Conservation (phyloP, 2,329 filamentous ascomycete genomes). For the Bisporella sp. region DNA sequence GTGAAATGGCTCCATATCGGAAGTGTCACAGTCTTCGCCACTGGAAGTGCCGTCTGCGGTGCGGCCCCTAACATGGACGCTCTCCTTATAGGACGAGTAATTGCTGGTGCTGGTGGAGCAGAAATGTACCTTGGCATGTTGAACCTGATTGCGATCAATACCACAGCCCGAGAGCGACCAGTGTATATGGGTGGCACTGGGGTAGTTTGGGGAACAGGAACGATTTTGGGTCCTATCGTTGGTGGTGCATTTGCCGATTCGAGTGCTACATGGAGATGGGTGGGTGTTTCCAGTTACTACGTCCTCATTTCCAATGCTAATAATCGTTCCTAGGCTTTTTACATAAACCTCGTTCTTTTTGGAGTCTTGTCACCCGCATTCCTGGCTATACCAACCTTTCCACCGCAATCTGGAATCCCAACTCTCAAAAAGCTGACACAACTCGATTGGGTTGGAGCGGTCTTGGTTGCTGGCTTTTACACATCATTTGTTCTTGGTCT, state of each 20-base stretch:
- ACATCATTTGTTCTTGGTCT: slow-evolving; percentile 39
- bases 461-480: slow-evolving; percentile 36
- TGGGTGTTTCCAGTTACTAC: slow-evolving; percentile 26
- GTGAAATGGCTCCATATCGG: slow-evolving; percentile 17
- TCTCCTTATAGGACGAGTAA: slow-evolving; percentile 37
- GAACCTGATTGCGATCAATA: slow-evolving; percentile 25
- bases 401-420: slow-evolving; percentile 2
- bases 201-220: slow-evolving; percentile 31
- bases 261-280: slow-evolving; percentile 28
- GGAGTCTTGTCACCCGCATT: slow-evolving; percentile 1
- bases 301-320: slow-evolving; percentile 23
- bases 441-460: slow-evolving; percentile 39
- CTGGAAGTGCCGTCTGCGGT: slow-evolving; percentile 24
- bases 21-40: slow-evolving; percentile 13
- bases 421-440: neutral
- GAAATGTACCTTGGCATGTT: slow-evolving; percentile 35
- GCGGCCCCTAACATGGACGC: slow-evolving; percentile 28
- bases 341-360: slow-evolving; percentile 20
- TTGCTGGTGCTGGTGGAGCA: slow-evolving; percentile 33
- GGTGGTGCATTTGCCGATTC: slow-evolving; percentile 29
- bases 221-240: slow-evolving; percentile 32
- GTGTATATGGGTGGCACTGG: slow-evolving; percentile 27
- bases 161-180: slow-evolving; percentile 24
- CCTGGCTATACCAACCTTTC: neutral
- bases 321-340: slow-evolving; percentile 20